Base-by-base conservation (phyloP, 2,329 filamentous ascomycete genomes). In the Trichoderma sp. region DNA sequence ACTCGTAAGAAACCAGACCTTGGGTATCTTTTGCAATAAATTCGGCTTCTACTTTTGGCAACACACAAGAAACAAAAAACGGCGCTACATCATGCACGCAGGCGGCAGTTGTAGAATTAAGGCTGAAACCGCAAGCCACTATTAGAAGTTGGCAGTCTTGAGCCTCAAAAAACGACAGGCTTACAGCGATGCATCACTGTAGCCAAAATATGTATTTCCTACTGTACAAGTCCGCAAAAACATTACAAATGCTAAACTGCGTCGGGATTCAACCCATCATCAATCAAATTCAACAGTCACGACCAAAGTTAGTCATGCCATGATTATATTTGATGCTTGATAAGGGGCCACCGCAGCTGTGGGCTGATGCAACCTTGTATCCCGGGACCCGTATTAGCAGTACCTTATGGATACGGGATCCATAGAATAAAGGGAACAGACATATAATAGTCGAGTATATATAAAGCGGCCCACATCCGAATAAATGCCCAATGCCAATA, bases 351-450 rank as follows among this genome's bases (percentile, higher is more conserved):
- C 58, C 47, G 19, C 47, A 43, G n/a, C 47, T 40, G 58, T 60
- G 58, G 58, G 37, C 58, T 60, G 58, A 60, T 40, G 58, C 58
- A 21, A 61, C 37, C 58, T 21, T 61, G 29, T 61, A 21, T 33
- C 47, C 40, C 40, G 40, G 47, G 47, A 49, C 47, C 47, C 47
- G 47, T 49, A n/a, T 49, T 49, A 21, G 8, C 21, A 5, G 11
- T 35, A 33, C 31, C 31, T 33, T 8, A 35, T 35, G 33, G 33
- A 35, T 35, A 35, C 33, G n/a, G 11, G 47, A 49, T 49, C 47
- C 47, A 49, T 49, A 49, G 8, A 49, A 49, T 49, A 49, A 49
- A 49, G 47, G 7, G 19, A 49, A 49, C 47, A 49, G 5, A 24
- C 40, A 14, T 3, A n/a, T n/a, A n/a, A n/a, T n/a, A 13, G 3